phyloP scores from a whole-genome alignment of 345 rosid genomes.

The Cardiospermum halicacabum region DNA sequence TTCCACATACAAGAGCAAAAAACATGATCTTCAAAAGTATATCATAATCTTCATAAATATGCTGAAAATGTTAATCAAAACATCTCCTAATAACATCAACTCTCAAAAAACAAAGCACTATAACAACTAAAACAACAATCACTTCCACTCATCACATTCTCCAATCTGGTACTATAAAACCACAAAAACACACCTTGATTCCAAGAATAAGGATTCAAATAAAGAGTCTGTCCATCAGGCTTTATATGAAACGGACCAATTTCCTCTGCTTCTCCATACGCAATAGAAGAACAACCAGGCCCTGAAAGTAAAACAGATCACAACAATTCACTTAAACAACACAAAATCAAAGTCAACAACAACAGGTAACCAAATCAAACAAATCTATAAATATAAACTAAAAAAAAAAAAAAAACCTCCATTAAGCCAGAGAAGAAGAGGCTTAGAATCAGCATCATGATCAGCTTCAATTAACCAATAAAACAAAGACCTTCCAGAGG shows the following conservation, averaged over 20 bases:
- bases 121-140: background rate
- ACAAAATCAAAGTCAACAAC: too few relatives aligned
- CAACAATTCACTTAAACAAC: background rate
- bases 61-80: background rate
- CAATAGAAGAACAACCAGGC: slow-evolving; percentile 96
- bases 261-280: slow-evolving; percentile 86
- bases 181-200: slow-evolving; percentile 56
- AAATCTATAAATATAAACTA: background rate
- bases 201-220: slow-evolving; percentile 86
- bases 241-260: slow-evolving; percentile 85
- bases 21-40: too few relatives aligned
- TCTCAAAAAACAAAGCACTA: background rate
- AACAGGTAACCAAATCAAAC: background rate
- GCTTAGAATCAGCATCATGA: slow-evolving; percentile 75
- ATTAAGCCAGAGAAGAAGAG: slow-evolving; percentile 87
- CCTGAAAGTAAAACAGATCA: slow-evolving; percentile 41
- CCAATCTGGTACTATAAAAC: background rate
- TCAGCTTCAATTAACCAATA: slow-evolving; percentile 82
- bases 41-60: background rate
- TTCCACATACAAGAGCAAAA: background rate
- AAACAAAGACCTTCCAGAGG: slow-evolving; percentile 68
- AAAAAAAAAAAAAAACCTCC: slow-evolving; percentile 42
- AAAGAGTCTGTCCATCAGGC: slow-evolving; percentile 71
- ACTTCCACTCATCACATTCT: background rate
- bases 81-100: background rate